These are phyloP conservation scores for Candida quercuum DNA, from an alignment of 805 yeast species.

Conservation along the genomic window DNA sequence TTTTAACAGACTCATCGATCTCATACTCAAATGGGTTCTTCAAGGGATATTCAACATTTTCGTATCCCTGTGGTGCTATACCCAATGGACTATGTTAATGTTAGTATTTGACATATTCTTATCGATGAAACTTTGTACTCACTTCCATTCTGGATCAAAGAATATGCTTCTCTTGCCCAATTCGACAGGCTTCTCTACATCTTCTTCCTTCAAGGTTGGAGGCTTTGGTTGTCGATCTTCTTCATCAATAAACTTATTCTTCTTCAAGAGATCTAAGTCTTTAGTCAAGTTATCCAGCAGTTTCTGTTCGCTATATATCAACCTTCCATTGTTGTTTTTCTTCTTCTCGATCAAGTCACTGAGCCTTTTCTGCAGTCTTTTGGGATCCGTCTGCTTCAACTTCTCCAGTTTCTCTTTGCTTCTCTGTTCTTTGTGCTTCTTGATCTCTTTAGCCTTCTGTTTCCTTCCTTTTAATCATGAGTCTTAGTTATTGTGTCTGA, in stretches of 20 bases:
- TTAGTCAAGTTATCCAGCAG: conserved; percentile 28
- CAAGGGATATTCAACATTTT: conserved; percentile 2
- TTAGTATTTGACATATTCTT: too few species aligned
- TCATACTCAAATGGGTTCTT: not conserved
- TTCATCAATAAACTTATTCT: conserved; percentile 15
- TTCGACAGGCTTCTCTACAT: conserved; percentile 11
- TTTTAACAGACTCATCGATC: conserved; percentile 19
- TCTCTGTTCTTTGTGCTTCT: conserved; percentile 20
- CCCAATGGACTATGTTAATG: too few species aligned
- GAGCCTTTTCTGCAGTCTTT: conserved; percentile 15
- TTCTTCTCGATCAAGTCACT: conserved; percentile 23
- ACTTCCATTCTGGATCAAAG: conserved; percentile 65
- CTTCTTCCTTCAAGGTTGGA: not conserved
- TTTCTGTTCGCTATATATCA: conserved; percentile 29
- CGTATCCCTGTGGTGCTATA: conserved; percentile 35
- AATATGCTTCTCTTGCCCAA: conserved; percentile 48
- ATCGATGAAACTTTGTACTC: too few species aligned
- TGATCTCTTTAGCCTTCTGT: conserved; percentile 22
- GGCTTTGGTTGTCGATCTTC: not conserved
- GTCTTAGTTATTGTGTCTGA: not conserved
- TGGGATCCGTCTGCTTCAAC: conserved; percentile 21
- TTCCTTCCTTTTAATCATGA: conserved; percentile 15
- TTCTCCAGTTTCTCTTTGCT: conserved; percentile 19
- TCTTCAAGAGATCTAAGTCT: conserved; percentile 36
- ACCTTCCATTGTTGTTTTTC: conserved; percentile 30